These are phyloP conservation scores for Pythium myriotylum DNA, from an alignment of 352 stramenopile genomes.

Conservation along the genomic window DNA sequence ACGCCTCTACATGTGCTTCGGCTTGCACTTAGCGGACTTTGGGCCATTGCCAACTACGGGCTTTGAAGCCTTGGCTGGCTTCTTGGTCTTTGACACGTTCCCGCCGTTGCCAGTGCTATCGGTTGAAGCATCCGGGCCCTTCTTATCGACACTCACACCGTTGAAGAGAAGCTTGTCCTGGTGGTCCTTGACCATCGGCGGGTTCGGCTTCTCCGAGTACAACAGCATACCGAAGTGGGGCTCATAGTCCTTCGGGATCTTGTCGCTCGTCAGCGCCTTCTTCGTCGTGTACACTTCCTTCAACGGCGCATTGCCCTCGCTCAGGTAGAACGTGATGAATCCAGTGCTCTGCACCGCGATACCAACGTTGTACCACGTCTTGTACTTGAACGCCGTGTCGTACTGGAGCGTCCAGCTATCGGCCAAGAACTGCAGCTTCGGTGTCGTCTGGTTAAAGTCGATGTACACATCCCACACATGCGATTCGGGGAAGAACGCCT, in stretches of 20 bases:
- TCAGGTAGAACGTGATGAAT: slow-evolving; percentile 17
- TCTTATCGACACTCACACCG: slow-evolving; percentile 10
- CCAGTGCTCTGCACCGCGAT: slow-evolving; percentile 11
- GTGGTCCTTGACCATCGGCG: slow-evolving; percentile 4
- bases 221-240: slow-evolving; percentile 17
- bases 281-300: slow-evolving; percentile 14
- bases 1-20: too few species aligned
- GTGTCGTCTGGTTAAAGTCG: slow-evolving; percentile 14
- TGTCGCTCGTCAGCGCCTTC: slow-evolving; percentile 10
- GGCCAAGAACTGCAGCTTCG: slow-evolving; percentile 17
- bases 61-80: too few species aligned
- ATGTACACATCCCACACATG: slow-evolving; percentile 16
- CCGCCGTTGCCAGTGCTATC: background rate
- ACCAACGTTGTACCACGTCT: slow-evolving; percentile 16
- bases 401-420: slow-evolving; percentile 13
- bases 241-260: slow-evolving; percentile 14
- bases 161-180: slow-evolving; percentile 15
- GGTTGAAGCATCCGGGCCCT: background rate
- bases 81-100: background rate
- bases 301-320: slow-evolving; percentile 7
- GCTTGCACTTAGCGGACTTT: too few species aligned
- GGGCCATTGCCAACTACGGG: too few species aligned
- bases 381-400: slow-evolving; percentile 20
- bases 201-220: slow-evolving; percentile 14
- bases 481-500: slow-evolving; percentile 14